These are phyloP conservation scores for Alternaria atra DNA, from an alignment of 2,329 filamentous ascomycete genomes.

Conservation along the genomic window DNA sequence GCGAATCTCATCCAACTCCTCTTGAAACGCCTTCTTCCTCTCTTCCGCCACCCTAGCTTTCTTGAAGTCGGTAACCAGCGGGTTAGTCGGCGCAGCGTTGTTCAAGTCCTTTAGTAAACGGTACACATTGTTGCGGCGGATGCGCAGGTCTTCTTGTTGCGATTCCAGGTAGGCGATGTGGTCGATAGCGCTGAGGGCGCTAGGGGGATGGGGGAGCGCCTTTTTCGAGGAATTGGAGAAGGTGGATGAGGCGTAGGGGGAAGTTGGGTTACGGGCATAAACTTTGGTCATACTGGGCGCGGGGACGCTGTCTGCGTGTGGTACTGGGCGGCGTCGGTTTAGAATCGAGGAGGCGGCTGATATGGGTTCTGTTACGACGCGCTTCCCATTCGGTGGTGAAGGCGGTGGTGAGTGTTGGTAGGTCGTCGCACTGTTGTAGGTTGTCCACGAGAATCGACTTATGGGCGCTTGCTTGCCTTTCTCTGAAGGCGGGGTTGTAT, in stretches of 20 bases:
- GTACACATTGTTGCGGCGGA: conserved; percentile 50
- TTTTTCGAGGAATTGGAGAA: conserved; percentile 45
- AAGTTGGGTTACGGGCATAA: conserved; percentile 2
- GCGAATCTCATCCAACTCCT: conserved; percentile 51
- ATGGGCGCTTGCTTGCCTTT: conserved; percentile 27
- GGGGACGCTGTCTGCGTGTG: conserved; percentile 40
- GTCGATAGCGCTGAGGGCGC: conserved; percentile 44
- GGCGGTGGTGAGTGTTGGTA: conserved; percentile 55
- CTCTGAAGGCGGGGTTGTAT: conserved; percentile 38
- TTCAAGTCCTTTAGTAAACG: conserved; percentile 49
- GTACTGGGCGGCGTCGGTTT: conserved; percentile 45
- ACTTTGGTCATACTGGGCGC: conserved; percentile 29
- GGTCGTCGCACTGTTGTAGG: conserved; percentile 49
- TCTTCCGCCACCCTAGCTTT: conserved; percentile 45
- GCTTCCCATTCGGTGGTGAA: conserved; percentile 49
- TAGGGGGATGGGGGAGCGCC: conserved; percentile 51
- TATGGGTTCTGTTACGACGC: conserved; percentile 36
- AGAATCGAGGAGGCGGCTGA: conserved; percentile 42
- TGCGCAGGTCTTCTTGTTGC: conserved; percentile 50
- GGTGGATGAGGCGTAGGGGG: conserved; percentile 22
- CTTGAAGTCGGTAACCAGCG: conserved; percentile 50
- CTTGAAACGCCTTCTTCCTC: conserved; percentile 47
- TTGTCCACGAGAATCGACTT: conserved; percentile 45
- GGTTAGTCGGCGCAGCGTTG: conserved; percentile 48
- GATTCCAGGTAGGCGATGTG: conserved; percentile 50